phyloP scores from a whole-genome alignment of 495 filamentous ascomycete genomes.

The Penicillium lagena region DNA sequence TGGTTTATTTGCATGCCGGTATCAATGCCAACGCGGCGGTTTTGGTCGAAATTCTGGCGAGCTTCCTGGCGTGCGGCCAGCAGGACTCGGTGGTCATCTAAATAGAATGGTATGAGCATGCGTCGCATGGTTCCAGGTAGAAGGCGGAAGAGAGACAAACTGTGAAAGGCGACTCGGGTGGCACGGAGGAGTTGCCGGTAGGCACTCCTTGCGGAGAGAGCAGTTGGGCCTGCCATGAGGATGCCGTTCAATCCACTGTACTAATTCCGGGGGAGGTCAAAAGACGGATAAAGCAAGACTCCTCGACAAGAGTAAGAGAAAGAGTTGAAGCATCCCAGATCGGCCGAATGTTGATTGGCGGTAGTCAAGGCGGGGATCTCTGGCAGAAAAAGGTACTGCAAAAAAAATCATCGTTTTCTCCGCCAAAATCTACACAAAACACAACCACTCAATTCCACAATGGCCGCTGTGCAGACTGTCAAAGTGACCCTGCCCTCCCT shows the following conservation, averaged over 20 bases:
- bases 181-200: slow-evolving; percentile 83
- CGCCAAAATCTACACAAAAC: slow-evolving; percentile 12
- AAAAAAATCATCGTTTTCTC: slow-evolving; percentile 16
- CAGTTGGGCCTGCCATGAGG: slow-evolving; percentile 17
- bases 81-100: slow-evolving; percentile 63
- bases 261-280: no score
- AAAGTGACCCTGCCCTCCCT: slow-evolving; percentile 65
- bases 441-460: slow-evolving; percentile 20
- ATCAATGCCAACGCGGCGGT: slow-evolving; percentile 49
- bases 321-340: slow-evolving; percentile 23
- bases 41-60: slow-evolving; percentile 62
- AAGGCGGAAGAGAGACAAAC: slow-evolving; percentile 35
- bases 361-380: slow-evolving; percentile 12
- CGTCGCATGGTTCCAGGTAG: neutral
- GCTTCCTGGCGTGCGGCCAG: slow-evolving; percentile 63
- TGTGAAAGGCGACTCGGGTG: slow-evolving; percentile 74
- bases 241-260: neutral
- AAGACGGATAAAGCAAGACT: no score
- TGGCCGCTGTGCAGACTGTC: slow-evolving; percentile 41
- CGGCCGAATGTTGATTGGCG: slow-evolving; percentile 25
- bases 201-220: slow-evolving; percentile 61
- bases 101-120: neutral
- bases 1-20: slow-evolving; percentile 56
- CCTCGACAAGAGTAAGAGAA: slow-evolving; percentile 6
- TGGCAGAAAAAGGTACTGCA: slow-evolving; percentile 28